Percentiles rank a stretch among this genome's conserved stretches.
Conservation (phyloP, 73 alveolate species). For the Paramecium pentaurelia region DNA sequence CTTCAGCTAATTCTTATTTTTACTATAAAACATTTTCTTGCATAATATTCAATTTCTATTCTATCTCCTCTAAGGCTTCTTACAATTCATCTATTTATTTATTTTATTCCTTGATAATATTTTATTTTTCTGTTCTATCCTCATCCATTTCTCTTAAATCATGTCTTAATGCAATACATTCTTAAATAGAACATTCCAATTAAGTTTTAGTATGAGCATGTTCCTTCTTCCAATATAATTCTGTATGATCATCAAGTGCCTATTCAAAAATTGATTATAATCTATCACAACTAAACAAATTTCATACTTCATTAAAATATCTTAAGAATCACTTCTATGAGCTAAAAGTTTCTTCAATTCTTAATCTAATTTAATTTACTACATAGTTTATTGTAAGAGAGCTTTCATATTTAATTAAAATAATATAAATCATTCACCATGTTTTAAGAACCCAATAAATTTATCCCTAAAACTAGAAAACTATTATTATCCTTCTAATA, state of each 20-base stretch:
- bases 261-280: not conserved
- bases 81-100: not conserved
- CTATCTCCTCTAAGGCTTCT: not conserved
- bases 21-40: not conserved
- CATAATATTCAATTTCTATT: not conserved
- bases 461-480: not conserved
- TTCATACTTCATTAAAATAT: not conserved
- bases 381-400: not conserved
- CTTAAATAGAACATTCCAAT: not conserved
- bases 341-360: not conserved
- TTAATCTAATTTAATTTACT: not conserved
- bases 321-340: not conserved
- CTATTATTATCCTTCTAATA: not conserved
- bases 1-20: conserved; percentile 6
- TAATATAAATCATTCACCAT: conserved; percentile 6
- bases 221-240: conserved; percentile 14
- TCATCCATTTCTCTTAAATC: conserved; percentile 47
- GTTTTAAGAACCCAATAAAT: conserved; percentile 8
- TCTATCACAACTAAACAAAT: not conserved
- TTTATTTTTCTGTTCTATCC: not conserved
- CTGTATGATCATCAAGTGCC: not conserved
- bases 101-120: not conserved
- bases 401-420: conserved; percentile 20
- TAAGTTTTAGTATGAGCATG: not conserved
- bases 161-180: not conserved